Conservation (phyloP, 768 basidiomycete genomes). For the Tylopilus plumbeoviolaceoides region DNA sequence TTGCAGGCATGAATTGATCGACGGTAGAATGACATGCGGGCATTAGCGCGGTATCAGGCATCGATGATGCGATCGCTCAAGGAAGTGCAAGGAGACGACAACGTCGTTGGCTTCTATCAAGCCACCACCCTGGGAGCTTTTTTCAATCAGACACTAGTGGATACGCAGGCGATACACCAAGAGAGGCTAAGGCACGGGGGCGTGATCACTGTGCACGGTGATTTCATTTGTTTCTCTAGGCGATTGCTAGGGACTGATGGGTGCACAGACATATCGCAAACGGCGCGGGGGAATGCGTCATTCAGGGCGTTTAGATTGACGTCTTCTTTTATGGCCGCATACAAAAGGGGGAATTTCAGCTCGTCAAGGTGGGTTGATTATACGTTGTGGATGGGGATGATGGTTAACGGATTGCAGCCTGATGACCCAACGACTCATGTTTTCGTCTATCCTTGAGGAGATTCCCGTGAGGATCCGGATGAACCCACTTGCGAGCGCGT, state of each 20-base stretch:
- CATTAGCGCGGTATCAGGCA: constrained; percentile 71
- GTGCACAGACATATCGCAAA: constrained; percentile 66
- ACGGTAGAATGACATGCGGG: neutral
- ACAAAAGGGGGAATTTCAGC: constrained; percentile 81
- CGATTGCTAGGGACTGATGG: constrained; percentile 3
- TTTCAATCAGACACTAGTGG: constrained; percentile 74
- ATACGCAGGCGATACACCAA: constrained; percentile 82
- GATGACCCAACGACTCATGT: constrained; percentile 75
- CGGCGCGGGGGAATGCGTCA: constrained; percentile 77
- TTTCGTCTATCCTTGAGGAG: constrained; percentile 82
- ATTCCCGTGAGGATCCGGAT: constrained; percentile 82
- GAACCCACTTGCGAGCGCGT: constrained; percentile 74
- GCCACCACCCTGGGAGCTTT: constrained; percentile 83
- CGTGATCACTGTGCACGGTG: constrained; percentile 80
- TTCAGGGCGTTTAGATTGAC: constrained; percentile 89
- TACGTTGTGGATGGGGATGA: neutral
- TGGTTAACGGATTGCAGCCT: constrained; percentile 45
- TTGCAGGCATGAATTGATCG: constrained; percentile 3
- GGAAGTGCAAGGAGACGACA: constrained; percentile 89
- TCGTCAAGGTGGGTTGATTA: constrained; percentile 59
- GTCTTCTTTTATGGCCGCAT: constrained; percentile 72
- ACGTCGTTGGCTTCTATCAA: constrained; percentile 92
- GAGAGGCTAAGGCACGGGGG: constrained; percentile 85
- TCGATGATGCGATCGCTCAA: constrained; percentile 84
- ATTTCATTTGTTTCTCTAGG: constrained; percentile 19